Evolutionary conservation across 306 rosid genomes (phyloP), one percentile per base, ranked within the genome.

Genomic region (Prunus davidiana): DNA sequence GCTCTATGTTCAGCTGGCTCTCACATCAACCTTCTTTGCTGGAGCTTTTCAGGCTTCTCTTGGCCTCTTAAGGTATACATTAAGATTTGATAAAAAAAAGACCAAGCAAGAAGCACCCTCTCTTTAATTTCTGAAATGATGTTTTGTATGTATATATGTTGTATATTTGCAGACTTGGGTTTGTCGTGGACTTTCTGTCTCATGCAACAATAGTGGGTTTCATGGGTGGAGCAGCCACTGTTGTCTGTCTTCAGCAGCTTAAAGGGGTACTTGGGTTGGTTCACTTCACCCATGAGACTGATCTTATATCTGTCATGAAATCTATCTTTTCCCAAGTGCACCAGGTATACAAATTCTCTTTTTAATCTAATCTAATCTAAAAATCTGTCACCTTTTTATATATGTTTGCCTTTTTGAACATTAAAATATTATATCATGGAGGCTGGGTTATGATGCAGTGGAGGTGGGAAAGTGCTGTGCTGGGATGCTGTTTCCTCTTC

Each of bases 21-120:
- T 95, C 81, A 89, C 97, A 0, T 89, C 99, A 2, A 87, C 97
- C 2, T 91, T 92, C 81, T 84, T 91, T 25, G 93, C 99, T 27
- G 99, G 99, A 22, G 55, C 85, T 57, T 85, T 95, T 1, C 93
- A 90, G 66, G 90, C 97, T n/a, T 41, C 86, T 0, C 81, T 95
- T 30, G 99, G 99, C 46, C 20, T 95, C 12, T 82, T 95, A 30
- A 89, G 99, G 99, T 76, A 16, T 66, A 34, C 41, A 34, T 5
- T 5, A 46, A 14, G 62, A 10, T 18, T 2, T 19, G 63, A 69
- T 57, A 9, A 56, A 57, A 57, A 22, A 38, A 38, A 7, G 43
- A 7, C 43, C 30, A 20, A 57, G 22, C 63, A 68, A 25, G 73
- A 47, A 13, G 19, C 56, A 25, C 8, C 57, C 28, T 12, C 43